Evolutionary conservation across 2,329 filamentous ascomycete genomes (phyloP), one percentile per base, ranked within the genome.

Genomic region (Gremmenia infestans): DNA sequence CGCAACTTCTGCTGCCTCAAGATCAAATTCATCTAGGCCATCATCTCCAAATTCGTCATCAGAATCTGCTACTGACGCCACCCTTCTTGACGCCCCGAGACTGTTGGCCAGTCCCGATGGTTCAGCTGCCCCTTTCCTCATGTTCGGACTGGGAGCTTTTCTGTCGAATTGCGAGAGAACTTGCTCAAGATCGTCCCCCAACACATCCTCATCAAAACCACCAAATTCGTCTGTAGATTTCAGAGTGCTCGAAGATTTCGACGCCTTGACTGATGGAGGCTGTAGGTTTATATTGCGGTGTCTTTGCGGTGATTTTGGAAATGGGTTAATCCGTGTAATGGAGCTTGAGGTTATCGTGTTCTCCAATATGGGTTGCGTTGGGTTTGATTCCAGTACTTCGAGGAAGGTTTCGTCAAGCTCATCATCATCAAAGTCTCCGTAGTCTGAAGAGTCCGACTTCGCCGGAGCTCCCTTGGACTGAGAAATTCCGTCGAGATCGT

Each of bases 11-110:
- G 85, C 85, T 58, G 87, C 85, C 65, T 93, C 89, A 67, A 90
- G 88, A 71, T 96, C 91, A 71, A 83, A 76, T 59, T 85, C 78
- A 63, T 78, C 80, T 47, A 85, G 79, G 63, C 83, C 76, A 61
- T 78, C 76, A 61, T 80, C 81, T 48, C 85, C 88, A 75, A 90
- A 90, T 65, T 91, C 91, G 73, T 91, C 89, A 56, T 82, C 87
- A 63, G 81, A 84, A 40, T 75, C 69, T 60, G 77, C 76, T 42
- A 78, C 74, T 52, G 67, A 51, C 28, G 28, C 50, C 12, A 14
- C 22, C n/a, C 28, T 37, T 40, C 19, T 51, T 42, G n/a, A 37
- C 14, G 14, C 45, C 32, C 32, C 37, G 48, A 35, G 37, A 17
- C 17, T 48, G 40, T 32, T 37, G 28, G 8, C 37, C 37, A 40